Percentiles rank a stretch among this genome's conserved stretches.
These are phyloP conservation scores for Suhomyces yuchorum DNA, from an alignment of 1,139 yeast genomes.

Conservation along the genomic window DNA sequence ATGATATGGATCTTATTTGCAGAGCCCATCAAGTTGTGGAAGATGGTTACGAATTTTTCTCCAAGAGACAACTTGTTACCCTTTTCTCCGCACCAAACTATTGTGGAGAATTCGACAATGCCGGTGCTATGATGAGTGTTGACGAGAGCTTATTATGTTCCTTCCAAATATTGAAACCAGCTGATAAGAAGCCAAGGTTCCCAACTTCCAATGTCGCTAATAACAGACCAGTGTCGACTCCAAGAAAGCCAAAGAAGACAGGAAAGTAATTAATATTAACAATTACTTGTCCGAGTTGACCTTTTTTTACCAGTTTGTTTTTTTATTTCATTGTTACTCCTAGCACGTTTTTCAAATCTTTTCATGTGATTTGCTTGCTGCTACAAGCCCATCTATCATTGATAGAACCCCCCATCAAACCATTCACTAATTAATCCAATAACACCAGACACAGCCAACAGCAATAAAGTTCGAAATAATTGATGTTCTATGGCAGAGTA, in stretches of 20 bases:
- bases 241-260: conserved; percentile 70
- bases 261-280: conserved; percentile 38
- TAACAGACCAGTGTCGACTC: conserved; percentile 63
- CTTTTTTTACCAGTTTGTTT: conserved; percentile 8
- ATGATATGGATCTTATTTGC: conserved; percentile 95
- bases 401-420: conserved; percentile 7
- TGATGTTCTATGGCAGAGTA: conserved; percentile 7
- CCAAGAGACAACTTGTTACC: conserved; percentile 93
- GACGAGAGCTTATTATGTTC: conserved; percentile 95
- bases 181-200: conserved; percentile 84
- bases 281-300: conserved; percentile 1
- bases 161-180: conserved; percentile 96
- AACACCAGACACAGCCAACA: conserved; percentile 8
- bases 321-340: conserved; percentile 7
- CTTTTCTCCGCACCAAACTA: conserved; percentile 95
- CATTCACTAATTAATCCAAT: conserved; percentile 4
- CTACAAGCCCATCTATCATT: conserved; percentile 5
- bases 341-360: conserved; percentile 4
- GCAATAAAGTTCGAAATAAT: conserved; percentile 10
- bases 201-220: conserved; percentile 54
- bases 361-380: conserved; percentile 4
- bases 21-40: conserved; percentile 99
- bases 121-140: conserved; percentile 99
- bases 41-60: conserved; percentile 97
- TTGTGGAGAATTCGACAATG: conserved; percentile 98